Evolutionary conservation across 768 basidiomycete genomes (phyloP), one percentile per base, ranked within the genome.

Genomic region (Rhodotorula sphaerocarpa): DNA sequence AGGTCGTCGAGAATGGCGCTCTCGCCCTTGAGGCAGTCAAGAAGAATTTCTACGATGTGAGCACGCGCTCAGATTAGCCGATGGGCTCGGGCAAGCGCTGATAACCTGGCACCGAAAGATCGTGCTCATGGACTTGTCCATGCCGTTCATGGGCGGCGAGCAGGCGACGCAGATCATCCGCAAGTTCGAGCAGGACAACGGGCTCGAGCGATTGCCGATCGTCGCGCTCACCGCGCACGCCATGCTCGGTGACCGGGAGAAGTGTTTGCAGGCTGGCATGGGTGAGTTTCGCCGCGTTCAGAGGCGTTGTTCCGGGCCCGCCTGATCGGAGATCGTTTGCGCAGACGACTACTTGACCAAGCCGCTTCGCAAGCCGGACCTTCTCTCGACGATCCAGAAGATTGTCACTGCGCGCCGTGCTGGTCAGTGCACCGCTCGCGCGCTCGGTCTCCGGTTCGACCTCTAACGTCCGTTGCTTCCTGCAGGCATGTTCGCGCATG

Each of bases 141-240:
- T 93, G 90, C 90, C 91, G 10, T 86, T 92, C 76, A 96, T 97
- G 90, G 31, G 34, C 33, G 92, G 93, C 67, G 90, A 93, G 85
- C 92, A 99, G 76, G 90, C 93, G 2, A 99, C 95, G 9, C 86
- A 90, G 67, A 79, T 89, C 60, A 95, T 96, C 65, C 83, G 93
- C 55, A 81, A 83, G 42, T 89, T 84, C 73, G 93, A 97, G 77
- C 77, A 80, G 73, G 80, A 84, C 65, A 83, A 83, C 66, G 80
- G 83, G 12, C 78, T 90, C 34, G 73, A 82, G 21, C 81, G 84
- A 3, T 89, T 84, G 10, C 93, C 95, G 1, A 97, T 99, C 70
- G 90, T 97, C 71, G 95, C 95, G 1, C 79, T 99, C 44, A 97
- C 95, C 2, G 93, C 93, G 5, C 93, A 99, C 76, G 93, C 93